Evolutionary conservation across 305 asterid species (phyloP), one percentile per base, ranked within the genome.

Genomic region (Fraxinus platypoda): DNA sequence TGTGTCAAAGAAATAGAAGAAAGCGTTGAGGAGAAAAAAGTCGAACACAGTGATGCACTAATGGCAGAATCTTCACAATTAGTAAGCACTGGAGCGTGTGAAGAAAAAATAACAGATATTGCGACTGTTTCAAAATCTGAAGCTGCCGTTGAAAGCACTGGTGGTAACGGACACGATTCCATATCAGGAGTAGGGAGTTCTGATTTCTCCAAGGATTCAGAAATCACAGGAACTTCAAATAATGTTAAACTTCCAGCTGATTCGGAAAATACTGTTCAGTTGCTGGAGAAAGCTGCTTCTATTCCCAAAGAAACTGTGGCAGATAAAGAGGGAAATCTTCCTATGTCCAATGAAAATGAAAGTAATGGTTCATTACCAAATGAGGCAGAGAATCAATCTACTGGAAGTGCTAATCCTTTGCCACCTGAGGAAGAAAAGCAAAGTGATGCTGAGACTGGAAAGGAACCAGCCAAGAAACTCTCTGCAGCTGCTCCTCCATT

Each of bases 401-500:
- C 25, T 19, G 82, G 71, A 81, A 81, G 70, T 79, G 77, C 74
- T 71, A 9, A 80, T 81, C 49, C 82, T 21, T 79, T 84, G 23
- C 87, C 87, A 59, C 75, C 84, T 76, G 94, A 91, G 73, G 84
- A 87, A 79, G 97, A 91, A 81, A 91, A 87, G 83, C 91, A 81
- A 84, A 85, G 85, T 79, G 93, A 90, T 78, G 23, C 89, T 6
- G 97, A 91, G 87, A 84, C 83, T 6, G 96, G 87, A 83, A 93
- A 91, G 90, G 97, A 92, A 78, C 81, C 91, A 49, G 83, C 88
- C 84, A 92, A 90, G 88, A 94, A 93, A 90, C 90, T 94, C 62
- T 93, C 97, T 38, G 97, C 98, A 28, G 91, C 97, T 66, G 98
- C 98, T 46, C 97, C 98, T 77, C 98, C 98, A 54, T 94, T 87